phyloP scores from a whole-genome alignment of 1,139 yeast genomes.

The Lodderomyces orthopsilosis region DNA sequence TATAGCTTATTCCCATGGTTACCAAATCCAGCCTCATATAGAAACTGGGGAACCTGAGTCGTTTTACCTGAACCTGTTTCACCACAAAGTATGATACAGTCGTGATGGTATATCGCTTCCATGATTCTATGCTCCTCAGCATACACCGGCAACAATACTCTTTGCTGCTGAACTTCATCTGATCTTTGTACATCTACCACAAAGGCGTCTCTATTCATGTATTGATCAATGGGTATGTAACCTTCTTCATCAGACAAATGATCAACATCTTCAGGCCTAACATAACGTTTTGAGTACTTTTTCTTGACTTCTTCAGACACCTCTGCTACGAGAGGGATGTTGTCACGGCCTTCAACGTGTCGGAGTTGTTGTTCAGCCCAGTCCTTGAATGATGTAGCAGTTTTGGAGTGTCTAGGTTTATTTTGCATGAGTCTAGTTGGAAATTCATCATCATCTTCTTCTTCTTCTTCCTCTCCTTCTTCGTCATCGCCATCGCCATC shows the following conservation, averaged over 20 bases:
- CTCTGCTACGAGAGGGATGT: slow-evolving; percentile 45
- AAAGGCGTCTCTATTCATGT: slow-evolving; percentile 58
- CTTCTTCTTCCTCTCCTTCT: slow-evolving; percentile 19
- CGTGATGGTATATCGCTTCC: slow-evolving; percentile 95
- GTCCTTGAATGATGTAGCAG: slow-evolving; percentile 49
- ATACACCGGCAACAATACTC: slow-evolving; percentile 81
- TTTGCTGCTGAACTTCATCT: slow-evolving; percentile 59
- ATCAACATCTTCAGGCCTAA: slow-evolving; percentile 62
- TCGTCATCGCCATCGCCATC: slow-evolving; percentile 18
- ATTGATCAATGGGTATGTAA: slow-evolving; percentile 53
- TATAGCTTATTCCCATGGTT: slow-evolving; percentile 51
- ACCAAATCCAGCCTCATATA: slow-evolving; percentile 89
- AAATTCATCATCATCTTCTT: slow-evolving; percentile 22
- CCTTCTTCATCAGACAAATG: slow-evolving; percentile 59
- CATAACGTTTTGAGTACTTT: slow-evolving; percentile 36
- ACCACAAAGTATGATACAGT: slow-evolving; percentile 89
- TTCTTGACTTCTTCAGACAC: slow-evolving; percentile 51
- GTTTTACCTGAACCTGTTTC: slow-evolving; percentile 87
- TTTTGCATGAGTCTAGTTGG: slow-evolving; percentile 33
- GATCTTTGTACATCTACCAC: slow-evolving; percentile 67
- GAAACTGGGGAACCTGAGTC: slow-evolving; percentile 73
- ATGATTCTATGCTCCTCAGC: slow-evolving; percentile 89
- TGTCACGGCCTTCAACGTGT: slow-evolving; percentile 56
- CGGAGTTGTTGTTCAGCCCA: slow-evolving; percentile 63
- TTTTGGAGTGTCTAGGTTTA: slow-evolving; percentile 42